phyloP scores from a whole-genome alignment of 1,284 basidiomycete genomes.

The Porogramme epimiltina region DNA sequence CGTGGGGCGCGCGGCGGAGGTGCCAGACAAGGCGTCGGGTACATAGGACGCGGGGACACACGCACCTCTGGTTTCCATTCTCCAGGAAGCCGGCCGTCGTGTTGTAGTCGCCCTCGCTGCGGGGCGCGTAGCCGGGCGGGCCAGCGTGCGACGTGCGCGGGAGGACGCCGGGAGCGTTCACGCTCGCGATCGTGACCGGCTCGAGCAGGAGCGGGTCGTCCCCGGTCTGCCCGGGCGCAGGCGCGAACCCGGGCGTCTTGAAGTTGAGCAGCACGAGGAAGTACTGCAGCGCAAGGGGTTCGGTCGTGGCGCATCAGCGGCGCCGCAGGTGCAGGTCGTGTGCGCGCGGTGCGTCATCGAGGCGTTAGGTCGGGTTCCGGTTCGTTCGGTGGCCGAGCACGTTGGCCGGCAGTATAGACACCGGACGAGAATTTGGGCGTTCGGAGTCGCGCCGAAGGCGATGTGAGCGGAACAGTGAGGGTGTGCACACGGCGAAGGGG shows the following conservation, averaged over 20 bases:
- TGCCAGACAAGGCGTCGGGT: not conserved
- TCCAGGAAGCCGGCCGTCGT: conserved; percentile 53
- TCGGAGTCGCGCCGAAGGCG: not conserved
- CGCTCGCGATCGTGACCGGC: conserved; percentile 44
- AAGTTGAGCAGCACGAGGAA: conserved; percentile 46
- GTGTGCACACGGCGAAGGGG: not conserved
- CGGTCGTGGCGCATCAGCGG: too few relatives aligned
- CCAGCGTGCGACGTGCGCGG: conserved; percentile 45
- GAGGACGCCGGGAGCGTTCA: conserved; percentile 41
- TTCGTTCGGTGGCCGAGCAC: too few relatives aligned
- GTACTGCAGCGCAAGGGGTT: conserved; percentile 40
- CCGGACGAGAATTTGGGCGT: not conserved
- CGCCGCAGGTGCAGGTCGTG: not conserved
- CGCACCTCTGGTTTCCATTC: conserved; percentile 56
- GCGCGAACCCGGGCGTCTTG: conserved; percentile 46
- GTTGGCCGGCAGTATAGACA: too few relatives aligned
- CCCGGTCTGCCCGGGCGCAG: conserved; percentile 21
- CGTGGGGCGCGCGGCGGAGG: too few relatives aligned
- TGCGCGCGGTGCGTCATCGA: not conserved
- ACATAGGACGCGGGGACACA: not conserved
- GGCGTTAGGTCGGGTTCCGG: not conserved
- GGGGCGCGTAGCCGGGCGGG: conserved; percentile 53
- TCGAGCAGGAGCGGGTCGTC: conserved; percentile 41
- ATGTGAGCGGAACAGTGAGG: not conserved
- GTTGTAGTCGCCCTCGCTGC: conserved; percentile 49